A percentile compares a stretch with the other conserved stretches of the same genome.
Evolutionary conservation across 176 grass and related monocot species (phyloP).

Genomic region (Eragrostis curvula): DNA sequence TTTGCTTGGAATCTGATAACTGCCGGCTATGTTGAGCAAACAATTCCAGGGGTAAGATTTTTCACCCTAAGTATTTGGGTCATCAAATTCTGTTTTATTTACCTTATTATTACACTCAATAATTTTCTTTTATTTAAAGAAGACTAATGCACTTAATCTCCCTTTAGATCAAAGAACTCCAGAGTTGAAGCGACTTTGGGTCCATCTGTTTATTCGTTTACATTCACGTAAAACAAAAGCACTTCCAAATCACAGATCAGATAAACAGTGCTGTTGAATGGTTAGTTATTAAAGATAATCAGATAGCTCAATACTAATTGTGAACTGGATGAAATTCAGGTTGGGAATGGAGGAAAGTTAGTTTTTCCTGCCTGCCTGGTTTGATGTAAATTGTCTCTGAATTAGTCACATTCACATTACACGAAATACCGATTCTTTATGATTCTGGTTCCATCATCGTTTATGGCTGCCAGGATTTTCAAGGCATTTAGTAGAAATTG

Average conservation of each 20-base stretch:
- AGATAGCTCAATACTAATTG: constrained; percentile 8
- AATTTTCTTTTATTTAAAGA: not conserved
- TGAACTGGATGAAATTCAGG: not conserved
- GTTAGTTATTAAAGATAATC: not conserved
- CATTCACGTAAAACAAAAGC: not conserved
- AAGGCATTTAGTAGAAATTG: constrained; percentile 13
- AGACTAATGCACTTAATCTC: not conserved
- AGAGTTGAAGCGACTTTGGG: not conserved
- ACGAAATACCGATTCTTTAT: not conserved
- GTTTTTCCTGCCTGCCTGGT: not conserved
- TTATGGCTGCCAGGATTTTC: not conserved
- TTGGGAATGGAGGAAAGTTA: not conserved
- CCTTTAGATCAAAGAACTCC: not conserved
- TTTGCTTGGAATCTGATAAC: constrained; percentile 98
- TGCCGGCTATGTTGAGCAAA: constrained; percentile 93
- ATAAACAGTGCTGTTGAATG: not conserved
- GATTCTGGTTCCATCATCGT: constrained; percentile 27
- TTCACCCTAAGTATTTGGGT: not conserved
- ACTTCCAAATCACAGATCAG: not conserved
- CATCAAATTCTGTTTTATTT: not conserved
- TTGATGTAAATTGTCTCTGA: not conserved
- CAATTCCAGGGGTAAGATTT: constrained; percentile 80
- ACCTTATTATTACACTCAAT: not conserved
- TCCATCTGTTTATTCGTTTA: not conserved
- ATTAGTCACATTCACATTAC: not conserved